These are phyloP conservation scores for Marchantia paleacea DNA, from an alignment of 225 moss, liverwort and hornwort species.

Conservation along the genomic window DNA sequence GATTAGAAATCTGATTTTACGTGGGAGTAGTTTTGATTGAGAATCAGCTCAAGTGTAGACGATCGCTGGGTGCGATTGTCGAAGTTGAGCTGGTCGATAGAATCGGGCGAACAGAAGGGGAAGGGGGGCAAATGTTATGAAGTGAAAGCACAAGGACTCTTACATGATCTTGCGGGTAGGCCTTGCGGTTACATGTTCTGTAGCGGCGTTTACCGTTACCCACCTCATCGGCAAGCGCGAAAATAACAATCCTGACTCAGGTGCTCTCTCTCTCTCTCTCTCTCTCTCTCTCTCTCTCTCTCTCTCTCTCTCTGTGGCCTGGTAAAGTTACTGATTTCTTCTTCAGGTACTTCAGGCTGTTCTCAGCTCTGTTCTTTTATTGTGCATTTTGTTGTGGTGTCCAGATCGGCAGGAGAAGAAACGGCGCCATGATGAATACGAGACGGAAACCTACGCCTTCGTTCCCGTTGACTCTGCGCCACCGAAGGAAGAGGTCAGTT, in stretches of 20 bases:
- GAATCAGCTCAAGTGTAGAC: not conserved
- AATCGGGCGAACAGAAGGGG: slow-evolving; percentile 1
- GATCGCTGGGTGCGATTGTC: not conserved
- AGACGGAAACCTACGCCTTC: slow-evolving; percentile 25
- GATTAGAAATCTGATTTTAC: not conserved
- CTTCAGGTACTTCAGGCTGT: too few relatives aligned
- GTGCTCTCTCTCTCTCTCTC: not conserved
- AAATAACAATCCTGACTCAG: slow-evolving; percentile 25
- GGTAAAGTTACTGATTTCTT: too few relatives aligned
- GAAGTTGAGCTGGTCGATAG: not conserved
- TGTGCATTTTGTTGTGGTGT: not conserved
- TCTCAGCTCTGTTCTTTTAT: too few relatives aligned
- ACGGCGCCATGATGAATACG: slow-evolving; percentile 14
- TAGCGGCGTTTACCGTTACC: slow-evolving; percentile 46
- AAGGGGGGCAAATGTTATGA: slow-evolving; percentile 13
- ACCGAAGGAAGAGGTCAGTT: slow-evolving; percentile 44
- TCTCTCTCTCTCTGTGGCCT: too few relatives aligned
- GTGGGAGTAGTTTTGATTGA: not conserved
- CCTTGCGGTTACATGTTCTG: slow-evolving; percentile 74
- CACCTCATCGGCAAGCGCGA: slow-evolving; percentile 40
- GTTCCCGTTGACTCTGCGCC: slow-evolving; percentile 28
- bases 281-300: not conserved
- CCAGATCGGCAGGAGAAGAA: slow-evolving; percentile 23
- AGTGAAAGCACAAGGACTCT: slow-evolving; percentile 22
- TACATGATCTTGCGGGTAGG: slow-evolving; percentile 79